Evolutionary conservation across 352 stramenopile genomes (phyloP).

Genomic region (Phytophthora fragariae): DNA sequence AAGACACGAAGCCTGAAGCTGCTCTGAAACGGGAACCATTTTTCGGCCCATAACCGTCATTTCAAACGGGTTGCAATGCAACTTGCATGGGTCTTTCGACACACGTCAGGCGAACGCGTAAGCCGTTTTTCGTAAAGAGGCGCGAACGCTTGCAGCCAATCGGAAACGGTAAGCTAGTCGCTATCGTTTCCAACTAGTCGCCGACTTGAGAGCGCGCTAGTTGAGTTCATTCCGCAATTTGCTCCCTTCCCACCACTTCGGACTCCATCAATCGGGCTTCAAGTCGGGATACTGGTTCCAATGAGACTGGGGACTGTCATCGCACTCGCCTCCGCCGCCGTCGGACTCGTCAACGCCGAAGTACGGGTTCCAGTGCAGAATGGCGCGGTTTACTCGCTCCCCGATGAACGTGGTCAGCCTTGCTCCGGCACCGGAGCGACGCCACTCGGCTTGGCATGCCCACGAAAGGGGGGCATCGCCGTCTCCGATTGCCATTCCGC

Average conservation of each 20-base stretch:
- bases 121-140: background rate
- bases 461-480: background rate
- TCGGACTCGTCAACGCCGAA: background rate
- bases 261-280: background rate
- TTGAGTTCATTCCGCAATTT: constrained; percentile 1
- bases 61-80: constrained; percentile 3
- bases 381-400: constrained; percentile 1
- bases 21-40: background rate
- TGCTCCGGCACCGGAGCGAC: background rate
- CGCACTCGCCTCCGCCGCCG: background rate
- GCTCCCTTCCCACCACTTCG: background rate
- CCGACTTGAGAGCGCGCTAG: background rate
- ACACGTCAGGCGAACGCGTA: background rate
- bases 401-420: background rate
- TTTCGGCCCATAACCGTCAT: background rate
- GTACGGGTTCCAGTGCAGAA: background rate
- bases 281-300: background rate
- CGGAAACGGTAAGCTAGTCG: background rate
- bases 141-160: background rate
- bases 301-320: background rate
- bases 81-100: background rate
- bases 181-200: background rate
- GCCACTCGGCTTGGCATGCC: background rate
- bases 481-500: background rate
- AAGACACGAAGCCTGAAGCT: background rate